Conservation (phyloP, 2,329 filamentous ascomycete species). For the Hypoxylon sp. region DNA sequence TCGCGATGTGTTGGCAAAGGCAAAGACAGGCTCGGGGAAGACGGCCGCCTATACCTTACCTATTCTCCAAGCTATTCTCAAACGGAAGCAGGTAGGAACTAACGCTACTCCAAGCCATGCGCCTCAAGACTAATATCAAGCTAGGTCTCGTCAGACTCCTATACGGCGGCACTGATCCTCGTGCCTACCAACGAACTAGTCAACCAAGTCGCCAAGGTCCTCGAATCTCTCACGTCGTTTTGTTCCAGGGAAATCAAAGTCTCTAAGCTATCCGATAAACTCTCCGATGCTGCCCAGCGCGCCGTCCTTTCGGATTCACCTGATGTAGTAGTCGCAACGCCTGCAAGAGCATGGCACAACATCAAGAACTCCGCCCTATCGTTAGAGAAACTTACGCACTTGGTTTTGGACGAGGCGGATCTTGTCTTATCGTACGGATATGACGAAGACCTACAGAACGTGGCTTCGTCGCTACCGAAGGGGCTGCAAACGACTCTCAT, state of each 20-base stretch:
- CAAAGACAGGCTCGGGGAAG: constrained; percentile 96
- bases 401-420: constrained; percentile 96
- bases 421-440: constrained; percentile 95
- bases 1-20: constrained; percentile 89
- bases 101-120: background rate
- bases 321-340: constrained; percentile 92
- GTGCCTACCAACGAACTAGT: constrained; percentile 96
- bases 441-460: constrained; percentile 85
- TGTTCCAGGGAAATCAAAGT: constrained; percentile 86
- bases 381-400: constrained; percentile 76
- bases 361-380: constrained; percentile 79
- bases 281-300: constrained; percentile 88
- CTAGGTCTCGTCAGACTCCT: constrained; percentile 64
- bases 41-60: constrained; percentile 96
- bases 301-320: constrained; percentile 87
- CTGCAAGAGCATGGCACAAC: constrained; percentile 83
- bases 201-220: constrained; percentile 85
- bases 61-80: constrained; percentile 85
- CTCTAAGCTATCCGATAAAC: constrained; percentile 90
- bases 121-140: constrained; percentile 21
- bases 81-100: constrained; percentile 74
- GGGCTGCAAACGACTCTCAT: constrained; percentile 92
- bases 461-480: constrained; percentile 83
- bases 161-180: constrained; percentile 84
- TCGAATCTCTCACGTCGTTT: constrained; percentile 82